Evolutionary conservation across 805 yeast genomes (phyloP).

Genomic region (Yamadazyma sp.): DNA sequence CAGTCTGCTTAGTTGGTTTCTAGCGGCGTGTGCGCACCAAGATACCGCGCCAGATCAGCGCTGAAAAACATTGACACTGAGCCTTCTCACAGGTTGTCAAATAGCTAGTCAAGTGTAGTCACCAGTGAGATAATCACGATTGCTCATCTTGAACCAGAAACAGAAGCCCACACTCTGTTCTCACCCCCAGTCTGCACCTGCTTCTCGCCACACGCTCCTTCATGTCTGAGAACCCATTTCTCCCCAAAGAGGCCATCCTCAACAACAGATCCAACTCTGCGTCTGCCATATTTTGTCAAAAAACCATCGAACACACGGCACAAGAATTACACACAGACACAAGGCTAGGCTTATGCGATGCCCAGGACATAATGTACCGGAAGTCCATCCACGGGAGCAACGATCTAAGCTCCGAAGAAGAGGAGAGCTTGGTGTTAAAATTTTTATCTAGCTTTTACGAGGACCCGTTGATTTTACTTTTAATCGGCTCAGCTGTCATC

Average conservation of each 20-base stretch:
- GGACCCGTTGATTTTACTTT: conserved; percentile 84
- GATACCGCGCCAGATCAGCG: conserved; percentile 3
- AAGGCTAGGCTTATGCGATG: conserved; percentile 59
- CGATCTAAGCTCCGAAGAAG: conserved; percentile 74
- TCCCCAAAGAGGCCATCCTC: conserved; percentile 16
- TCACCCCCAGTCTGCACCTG: no score
- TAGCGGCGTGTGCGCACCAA: no score
- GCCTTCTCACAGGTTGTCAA: no score
- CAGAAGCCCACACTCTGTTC: no score
- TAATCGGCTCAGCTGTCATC: conserved; percentile 86
- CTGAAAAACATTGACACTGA: no score
- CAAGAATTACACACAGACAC: conserved; percentile 61
- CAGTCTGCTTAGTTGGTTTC: neutral
- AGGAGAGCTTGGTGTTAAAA: conserved; percentile 68
- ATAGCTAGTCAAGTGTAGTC: no score
- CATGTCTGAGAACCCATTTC: conserved; percentile 45
- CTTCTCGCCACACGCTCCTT: no score
- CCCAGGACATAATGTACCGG: conserved; percentile 70
- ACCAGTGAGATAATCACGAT: no score
- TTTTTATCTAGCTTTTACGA: conserved; percentile 80
- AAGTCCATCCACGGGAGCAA: conserved; percentile 77
- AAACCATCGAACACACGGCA: conserved; percentile 65
- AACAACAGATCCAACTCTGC: conserved; percentile 41
- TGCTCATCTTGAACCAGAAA: no score
- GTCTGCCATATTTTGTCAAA: conserved; percentile 61